These are phyloP conservation scores for Brassica carinata DNA, from an alignment of 345 rosid species.

Conservation along the genomic window DNA sequence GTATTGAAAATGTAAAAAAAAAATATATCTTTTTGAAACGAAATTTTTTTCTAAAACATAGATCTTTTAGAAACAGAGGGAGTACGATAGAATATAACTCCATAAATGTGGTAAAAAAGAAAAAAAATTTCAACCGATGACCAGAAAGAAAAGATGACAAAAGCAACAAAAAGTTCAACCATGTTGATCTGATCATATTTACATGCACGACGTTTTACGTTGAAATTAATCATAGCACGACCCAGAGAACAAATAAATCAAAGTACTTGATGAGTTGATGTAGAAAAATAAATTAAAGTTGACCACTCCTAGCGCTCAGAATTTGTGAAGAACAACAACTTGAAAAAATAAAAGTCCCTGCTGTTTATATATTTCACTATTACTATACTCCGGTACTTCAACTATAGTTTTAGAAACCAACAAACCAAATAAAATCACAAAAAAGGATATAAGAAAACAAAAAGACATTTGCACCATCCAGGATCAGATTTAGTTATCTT, in stretches of 20 bases:
- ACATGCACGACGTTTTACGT: not conserved
- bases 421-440: not conserved
- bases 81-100: no score
- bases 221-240: not conserved
- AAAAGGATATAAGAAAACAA: not conserved
- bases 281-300: not conserved
- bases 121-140: not conserved
- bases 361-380: not conserved
- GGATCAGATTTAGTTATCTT: slow-evolving; percentile 16
- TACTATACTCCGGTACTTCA: not conserved
- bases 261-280: not conserved
- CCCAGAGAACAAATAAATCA: not conserved
- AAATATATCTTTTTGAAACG: no score
- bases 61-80: no score
- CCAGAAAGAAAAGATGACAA: not conserved
- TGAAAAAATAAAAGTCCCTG: not conserved
- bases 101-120: no score
- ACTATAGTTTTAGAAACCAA: not conserved
- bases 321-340: not conserved
- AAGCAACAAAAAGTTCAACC: not conserved
- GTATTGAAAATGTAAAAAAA: no score
- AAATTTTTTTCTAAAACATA: no score
- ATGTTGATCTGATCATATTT: not conserved
- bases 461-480: slow-evolving; percentile 30
- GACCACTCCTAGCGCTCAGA: not conserved